Evolutionary conservation across 495 filamentous ascomycete species (phyloP).

Genomic region (Penicillium steckii): DNA sequence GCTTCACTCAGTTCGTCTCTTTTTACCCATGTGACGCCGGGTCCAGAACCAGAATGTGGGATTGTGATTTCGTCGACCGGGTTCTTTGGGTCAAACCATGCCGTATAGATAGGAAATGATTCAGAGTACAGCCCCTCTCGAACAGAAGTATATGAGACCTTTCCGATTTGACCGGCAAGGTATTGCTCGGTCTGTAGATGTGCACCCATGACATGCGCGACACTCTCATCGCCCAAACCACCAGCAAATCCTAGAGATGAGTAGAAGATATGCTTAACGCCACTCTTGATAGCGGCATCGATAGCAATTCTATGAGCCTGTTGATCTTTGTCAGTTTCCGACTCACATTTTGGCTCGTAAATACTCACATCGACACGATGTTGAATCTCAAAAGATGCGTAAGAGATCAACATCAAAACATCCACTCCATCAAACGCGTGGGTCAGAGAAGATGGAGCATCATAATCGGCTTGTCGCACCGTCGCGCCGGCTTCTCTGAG

Average conservation of each 20-base stretch:
- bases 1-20: constrained; percentile 51
- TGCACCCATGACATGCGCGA: constrained; percentile 65
- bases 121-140: constrained; percentile 67
- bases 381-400: constrained; percentile 41
- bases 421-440: constrained; percentile 37
- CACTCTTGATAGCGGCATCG: constrained; percentile 53
- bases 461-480: constrained; percentile 38
- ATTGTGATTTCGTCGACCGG: constrained; percentile 43
- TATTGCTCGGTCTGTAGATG: constrained; percentile 63
- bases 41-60: constrained; percentile 46
- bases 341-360: background rate
- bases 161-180: constrained; percentile 35
- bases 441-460: constrained; percentile 26
- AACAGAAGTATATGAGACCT: constrained; percentile 49
- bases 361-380: constrained; percentile 29
- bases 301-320: constrained; percentile 53
- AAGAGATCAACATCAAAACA: constrained; percentile 40
- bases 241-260: constrained; percentile 60
- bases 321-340: background rate
- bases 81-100: constrained; percentile 49
- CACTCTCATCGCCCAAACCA: constrained; percentile 36
- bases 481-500: constrained; percentile 28
- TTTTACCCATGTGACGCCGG: constrained; percentile 53
- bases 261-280: constrained; percentile 66
- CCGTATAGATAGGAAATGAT: constrained; percentile 67